phyloP scores from a whole-genome alignment of 2,329 filamentous ascomycete species.

The Thielaviopsis ethacetica region DNA sequence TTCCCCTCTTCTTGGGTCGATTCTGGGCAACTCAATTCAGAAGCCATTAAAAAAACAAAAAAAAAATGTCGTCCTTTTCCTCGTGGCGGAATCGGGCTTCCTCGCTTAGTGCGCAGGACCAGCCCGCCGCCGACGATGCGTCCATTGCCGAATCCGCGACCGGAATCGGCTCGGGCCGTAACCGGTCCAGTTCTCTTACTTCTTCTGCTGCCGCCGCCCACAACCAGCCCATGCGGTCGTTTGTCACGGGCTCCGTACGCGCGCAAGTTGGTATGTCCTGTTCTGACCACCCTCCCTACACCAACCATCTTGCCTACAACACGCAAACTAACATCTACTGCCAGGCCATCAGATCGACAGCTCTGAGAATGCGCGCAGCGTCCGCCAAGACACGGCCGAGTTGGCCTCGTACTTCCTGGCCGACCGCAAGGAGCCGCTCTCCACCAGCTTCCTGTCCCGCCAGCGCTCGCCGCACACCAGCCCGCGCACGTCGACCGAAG shows the following conservation, averaged over 20 bases:
- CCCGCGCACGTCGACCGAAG: conserved; percentile 16
- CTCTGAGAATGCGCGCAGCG: conserved; percentile 57
- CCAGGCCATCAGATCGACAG: conserved; percentile 39
- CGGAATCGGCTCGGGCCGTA: not conserved
- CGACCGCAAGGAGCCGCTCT: conserved; percentile 29
- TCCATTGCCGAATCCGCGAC: conserved; percentile 7
- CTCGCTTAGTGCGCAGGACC: conserved; percentile 13
- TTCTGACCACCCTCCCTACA: too few relatives aligned
- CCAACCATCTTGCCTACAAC: too few relatives aligned
- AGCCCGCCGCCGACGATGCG: conserved; percentile 15
- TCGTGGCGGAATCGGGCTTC: conserved; percentile 27
- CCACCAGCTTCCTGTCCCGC: conserved; percentile 15
- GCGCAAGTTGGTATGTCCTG: conserved; percentile 41
- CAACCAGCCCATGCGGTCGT: conserved; percentile 48
- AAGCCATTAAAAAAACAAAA: not conserved
- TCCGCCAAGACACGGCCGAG: conserved; percentile 77
- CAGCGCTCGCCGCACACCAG: conserved; percentile 21
- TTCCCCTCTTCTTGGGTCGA: not conserved
- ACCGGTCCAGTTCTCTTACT: conserved; percentile 19
- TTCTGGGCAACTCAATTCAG: not conserved
- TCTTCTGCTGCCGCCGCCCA: conserved; percentile 18
- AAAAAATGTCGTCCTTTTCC: conserved; percentile 23
- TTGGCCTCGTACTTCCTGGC: conserved; percentile 68
- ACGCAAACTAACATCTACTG: not conserved
- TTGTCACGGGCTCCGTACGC: conserved; percentile 49